Evolutionary conservation across 257 asterid genomes (phyloP).

Genomic region (Eustoma russellianum): DNA sequence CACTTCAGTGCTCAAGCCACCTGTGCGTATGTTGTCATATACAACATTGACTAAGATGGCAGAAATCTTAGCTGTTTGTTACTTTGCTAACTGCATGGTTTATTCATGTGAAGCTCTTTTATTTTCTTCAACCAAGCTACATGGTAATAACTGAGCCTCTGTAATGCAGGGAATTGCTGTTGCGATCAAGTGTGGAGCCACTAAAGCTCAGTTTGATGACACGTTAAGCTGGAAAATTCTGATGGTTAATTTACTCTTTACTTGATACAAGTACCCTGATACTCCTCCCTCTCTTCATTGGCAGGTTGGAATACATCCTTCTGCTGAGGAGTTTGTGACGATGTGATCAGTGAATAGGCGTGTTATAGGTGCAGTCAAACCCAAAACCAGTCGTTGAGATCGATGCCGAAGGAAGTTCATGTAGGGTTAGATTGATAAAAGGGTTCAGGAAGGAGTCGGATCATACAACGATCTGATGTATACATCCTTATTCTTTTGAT

Average conservation of each 20-base stretch:
- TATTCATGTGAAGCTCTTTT: no score
- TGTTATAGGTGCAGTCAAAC: conserved; percentile 46
- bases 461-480: no score
- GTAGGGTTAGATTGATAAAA: neutral
- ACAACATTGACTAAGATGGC: neutral
- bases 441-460: no score
- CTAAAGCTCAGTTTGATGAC: conserved; percentile 87
- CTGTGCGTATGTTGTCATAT: no score
- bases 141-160: conserved; percentile 1
- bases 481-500: no score
- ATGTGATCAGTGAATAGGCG: conserved; percentile 70
- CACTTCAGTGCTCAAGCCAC: no score
- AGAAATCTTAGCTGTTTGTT: neutral
- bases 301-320: no score
- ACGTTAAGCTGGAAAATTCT: conserved; percentile 44
- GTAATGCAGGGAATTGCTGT: conserved; percentile 71
- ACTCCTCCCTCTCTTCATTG: no score
- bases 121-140: no score
- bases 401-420: neutral
- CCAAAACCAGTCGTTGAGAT: conserved; percentile 44
- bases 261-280: no score
- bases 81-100: neutral
- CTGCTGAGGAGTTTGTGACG: conserved; percentile 90
- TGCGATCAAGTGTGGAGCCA: conserved; percentile 97
- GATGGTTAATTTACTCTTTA: no score